Conservation (phyloP, 805 yeast species). For the Ogataea methylovora region DNA sequence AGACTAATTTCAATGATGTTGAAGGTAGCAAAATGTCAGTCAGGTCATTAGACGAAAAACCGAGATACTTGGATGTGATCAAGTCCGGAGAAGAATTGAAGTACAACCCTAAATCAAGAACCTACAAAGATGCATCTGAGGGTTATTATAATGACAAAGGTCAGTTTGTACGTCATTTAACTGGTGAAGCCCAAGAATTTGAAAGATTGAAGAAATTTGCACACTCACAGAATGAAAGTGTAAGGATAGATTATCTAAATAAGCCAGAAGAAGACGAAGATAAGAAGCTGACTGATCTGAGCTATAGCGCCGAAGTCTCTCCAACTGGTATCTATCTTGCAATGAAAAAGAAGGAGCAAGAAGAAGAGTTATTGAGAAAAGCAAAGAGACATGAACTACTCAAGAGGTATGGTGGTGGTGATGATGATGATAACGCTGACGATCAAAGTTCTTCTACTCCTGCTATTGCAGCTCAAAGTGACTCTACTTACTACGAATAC, state of each 20-base stretch:
- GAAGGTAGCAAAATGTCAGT: conserved; percentile 31
- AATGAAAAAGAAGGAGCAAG: conserved; percentile 26
- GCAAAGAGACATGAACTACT: conserved; percentile 25
- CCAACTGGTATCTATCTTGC: conserved; percentile 39
- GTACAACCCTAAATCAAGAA: conserved; percentile 49
- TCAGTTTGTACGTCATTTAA: conserved; percentile 46
- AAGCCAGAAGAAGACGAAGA: conserved; percentile 6
- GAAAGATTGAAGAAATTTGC: conserved; percentile 42
- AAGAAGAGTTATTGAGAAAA: conserved; percentile 20
- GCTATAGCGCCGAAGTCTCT: conserved; percentile 28
- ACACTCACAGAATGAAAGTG: conserved; percentile 25
- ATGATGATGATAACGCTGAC: background rate
- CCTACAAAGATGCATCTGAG: conserved; percentile 22
- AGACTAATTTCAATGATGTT: conserved; percentile 8
- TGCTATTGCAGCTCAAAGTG: background rate
- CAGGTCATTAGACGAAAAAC: conserved; percentile 68
- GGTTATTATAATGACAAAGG: conserved; percentile 28
- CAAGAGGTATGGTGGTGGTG: conserved; percentile 30
- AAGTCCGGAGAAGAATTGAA: conserved; percentile 34
- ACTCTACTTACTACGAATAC: conserved; percentile 4
- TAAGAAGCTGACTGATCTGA: conserved; percentile 16
- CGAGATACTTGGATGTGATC: conserved; percentile 54
- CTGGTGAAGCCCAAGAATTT: conserved; percentile 52
- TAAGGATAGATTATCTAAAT: conserved; percentile 7
- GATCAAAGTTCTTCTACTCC: background rate